These are phyloP conservation scores for Penicillium alfredii DNA, from an alignment of 495 filamentous ascomycete genomes.

Conservation along the genomic window DNA sequence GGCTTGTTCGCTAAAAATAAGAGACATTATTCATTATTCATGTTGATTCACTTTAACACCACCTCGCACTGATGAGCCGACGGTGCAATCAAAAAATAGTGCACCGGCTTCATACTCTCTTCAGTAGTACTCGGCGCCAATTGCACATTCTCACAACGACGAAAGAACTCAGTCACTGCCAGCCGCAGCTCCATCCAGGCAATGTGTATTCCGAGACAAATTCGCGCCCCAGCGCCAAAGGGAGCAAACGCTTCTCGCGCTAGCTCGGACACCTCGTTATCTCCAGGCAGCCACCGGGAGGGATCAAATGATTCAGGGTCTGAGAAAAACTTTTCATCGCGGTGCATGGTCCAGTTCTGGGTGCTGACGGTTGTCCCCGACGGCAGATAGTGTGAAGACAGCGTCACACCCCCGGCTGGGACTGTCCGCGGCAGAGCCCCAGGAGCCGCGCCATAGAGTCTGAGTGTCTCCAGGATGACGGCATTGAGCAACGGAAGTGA, in stretches of 20 bases:
- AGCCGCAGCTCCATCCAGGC: constrained; percentile 4
- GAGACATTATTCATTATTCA: too few species aligned
- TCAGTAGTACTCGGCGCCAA: constrained; percentile 6
- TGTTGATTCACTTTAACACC: too few species aligned
- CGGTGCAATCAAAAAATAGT: constrained; percentile 13
- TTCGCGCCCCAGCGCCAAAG: constrained; percentile 15
- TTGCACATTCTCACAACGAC: constrained; percentile 5
- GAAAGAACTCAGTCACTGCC: constrained; percentile 8
- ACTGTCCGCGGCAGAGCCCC: constrained; percentile 29
- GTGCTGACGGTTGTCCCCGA: constrained; percentile 14
- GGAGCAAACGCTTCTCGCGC: constrained; percentile 8
- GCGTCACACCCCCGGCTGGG: constrained; percentile 12
- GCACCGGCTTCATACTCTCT: constrained; percentile 11
- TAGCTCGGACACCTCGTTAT: constrained; percentile 1
- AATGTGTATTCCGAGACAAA: constrained; percentile 17
- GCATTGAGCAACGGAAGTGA: constrained; percentile 38
- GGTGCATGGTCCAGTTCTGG: constrained; percentile 20
- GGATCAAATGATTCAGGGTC: constrained; percentile 18
- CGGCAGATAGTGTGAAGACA: constrained; percentile 18
- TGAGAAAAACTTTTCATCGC: constrained; percentile 15
- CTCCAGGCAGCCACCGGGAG: constrained; percentile 10
- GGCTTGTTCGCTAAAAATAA: too few species aligned
- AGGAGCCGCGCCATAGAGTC: constrained; percentile 42
- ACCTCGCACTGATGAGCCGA: constrained; percentile 12
- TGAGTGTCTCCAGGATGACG: constrained; percentile 47